Conservation (phyloP, 225 moss, liverwort and hornwort genomes). For the Marchantia polymorpha region DNA sequence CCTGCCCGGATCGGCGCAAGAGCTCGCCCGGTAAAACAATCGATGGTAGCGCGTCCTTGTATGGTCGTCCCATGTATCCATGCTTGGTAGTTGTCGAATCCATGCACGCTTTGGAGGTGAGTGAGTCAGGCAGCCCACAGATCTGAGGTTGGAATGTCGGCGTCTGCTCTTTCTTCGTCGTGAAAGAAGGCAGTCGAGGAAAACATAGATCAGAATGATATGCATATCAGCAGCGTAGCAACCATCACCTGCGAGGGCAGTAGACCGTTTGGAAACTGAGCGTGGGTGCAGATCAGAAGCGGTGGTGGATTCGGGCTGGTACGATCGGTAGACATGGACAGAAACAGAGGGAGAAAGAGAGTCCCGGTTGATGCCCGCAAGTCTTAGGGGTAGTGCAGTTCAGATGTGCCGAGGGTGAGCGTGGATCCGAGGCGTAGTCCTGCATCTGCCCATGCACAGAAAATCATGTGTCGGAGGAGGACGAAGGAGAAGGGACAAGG, state of each 20-base stretch:
- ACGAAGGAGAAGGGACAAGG: background rate
- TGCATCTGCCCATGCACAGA: background rate
- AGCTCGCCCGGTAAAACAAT: background rate
- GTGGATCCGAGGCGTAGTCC: background rate
- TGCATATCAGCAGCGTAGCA: background rate
- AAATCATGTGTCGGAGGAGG: background rate
- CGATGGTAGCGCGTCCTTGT: slow-evolving; percentile 2
- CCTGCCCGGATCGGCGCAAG: background rate
- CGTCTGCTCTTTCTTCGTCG: background rate
- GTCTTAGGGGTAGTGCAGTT: background rate
- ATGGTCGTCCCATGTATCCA: background rate
- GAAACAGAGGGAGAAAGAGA: background rate
- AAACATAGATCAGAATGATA: background rate
- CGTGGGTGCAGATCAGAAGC: slow-evolving; percentile 32
- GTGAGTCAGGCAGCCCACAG: slow-evolving; percentile 5
- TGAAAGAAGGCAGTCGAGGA: background rate
- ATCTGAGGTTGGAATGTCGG: background rate
- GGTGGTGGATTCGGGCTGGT: slow-evolving; percentile 13
- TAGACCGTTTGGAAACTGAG: slow-evolving; percentile 7
- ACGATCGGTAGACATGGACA: background rate
- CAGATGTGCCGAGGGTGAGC: background rate
- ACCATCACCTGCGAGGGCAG: background rate
- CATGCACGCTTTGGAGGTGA: background rate
- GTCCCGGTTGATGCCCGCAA: background rate
- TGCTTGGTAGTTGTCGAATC: slow-evolving; percentile 1